Evolutionary conservation across 139 green algal genomes (phyloP), one percentile per base, ranked within the genome.

Genomic region (Trebouxia sp.): DNA sequence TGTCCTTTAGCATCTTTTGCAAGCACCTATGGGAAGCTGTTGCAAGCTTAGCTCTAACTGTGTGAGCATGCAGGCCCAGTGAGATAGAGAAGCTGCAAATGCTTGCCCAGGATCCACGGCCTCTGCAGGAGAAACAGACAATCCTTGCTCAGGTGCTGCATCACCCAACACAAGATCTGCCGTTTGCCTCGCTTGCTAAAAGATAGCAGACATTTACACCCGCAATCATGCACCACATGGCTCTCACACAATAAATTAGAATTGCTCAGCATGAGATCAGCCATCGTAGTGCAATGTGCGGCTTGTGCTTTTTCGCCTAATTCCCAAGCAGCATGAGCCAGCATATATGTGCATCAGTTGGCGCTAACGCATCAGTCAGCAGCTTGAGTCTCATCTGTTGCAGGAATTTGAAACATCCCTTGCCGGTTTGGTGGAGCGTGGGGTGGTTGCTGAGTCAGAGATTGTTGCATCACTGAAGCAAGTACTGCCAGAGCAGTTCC

Each of bases 81-180:
- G 89, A 92, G 30, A n/a, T 93, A 28, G 69, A 90, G 39, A 80
- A 83, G 14, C 39, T 86, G 0, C 48, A 83, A 14, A 82, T 88
- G 75, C 84, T 93, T 38, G 56, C 89, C 6, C 88, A 92, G 56
- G 88, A 92, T 70, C 90, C 90, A 15, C 82, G 90, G 0, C 85
- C 90, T 6, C 45, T 93, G 0, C 81, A 89, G 9, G 87, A 92
- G 79, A 93, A 93, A 80, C 81, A 87, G 79, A 70, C 82, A 38
- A 74, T 88, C 10, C 66, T 92, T n/a, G 69, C 88, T n/a, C 78
- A 90, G 89, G 87, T 91, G 15, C 32, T 10, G 10, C 15, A 50
- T 11, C 35, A 45, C 48, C 48, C 48, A 26, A 15, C 15, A 26
- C 15, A 56, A 12, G 26, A 22, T 17, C n/a, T n/a, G n/a, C n/a